Base-by-base conservation (phyloP, 495 filamentous ascomycete species). In the Penicillium antarcticum region DNA sequence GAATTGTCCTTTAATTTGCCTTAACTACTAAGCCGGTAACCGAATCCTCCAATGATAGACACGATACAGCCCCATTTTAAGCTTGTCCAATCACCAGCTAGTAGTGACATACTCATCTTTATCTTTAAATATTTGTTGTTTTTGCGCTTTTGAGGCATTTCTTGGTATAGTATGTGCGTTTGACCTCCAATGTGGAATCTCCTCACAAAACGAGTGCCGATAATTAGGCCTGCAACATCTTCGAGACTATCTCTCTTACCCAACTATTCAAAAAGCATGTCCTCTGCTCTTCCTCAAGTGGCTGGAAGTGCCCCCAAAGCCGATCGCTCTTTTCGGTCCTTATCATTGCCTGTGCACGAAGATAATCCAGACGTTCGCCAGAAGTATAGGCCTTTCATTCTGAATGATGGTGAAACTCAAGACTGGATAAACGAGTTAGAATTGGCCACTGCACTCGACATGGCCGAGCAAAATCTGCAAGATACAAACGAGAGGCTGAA, bases 351-450 rank as follows among this genome's bases (percentile, higher is more conserved):
- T 10, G 43, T 49, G 7, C 51, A 19, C 17, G 77, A 85, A 38
- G 83, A 87, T 50, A 70, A 77, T 36, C 5, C 56, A 0, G 56
- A 57, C 0, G 70, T 81, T 17, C 72, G 81, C 24, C 58, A 64
- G 26, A 76, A 70, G 50, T 86, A 86, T 61, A 73, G 83, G 0
- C 84, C 84, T 0, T 87, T 85, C 58, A 69, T 86, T 6, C 67
- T 79, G 6, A 40, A 58, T 31, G 57, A 69, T 1, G 54, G 63
- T 63, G 13, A 52, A 45, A 19, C 58, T 13, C 35, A 66, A 31
- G 83, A 85, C 66, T 86, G 81, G 82, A 62, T 87, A 35, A 64
- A 66, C 5, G 52, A 63, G 42, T 66, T 87, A 2, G 85, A 87
- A 54, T 62, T 88, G 6, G 66, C 65, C n/a, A 80, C 79, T 3